A percentile compares a stretch with the other conserved stretches of the same genome.
These are phyloP conservation scores for Sporothrix euskadiensis DNA, from an alignment of 2,329 filamentous ascomycete genomes.

Conservation along the genomic window DNA sequence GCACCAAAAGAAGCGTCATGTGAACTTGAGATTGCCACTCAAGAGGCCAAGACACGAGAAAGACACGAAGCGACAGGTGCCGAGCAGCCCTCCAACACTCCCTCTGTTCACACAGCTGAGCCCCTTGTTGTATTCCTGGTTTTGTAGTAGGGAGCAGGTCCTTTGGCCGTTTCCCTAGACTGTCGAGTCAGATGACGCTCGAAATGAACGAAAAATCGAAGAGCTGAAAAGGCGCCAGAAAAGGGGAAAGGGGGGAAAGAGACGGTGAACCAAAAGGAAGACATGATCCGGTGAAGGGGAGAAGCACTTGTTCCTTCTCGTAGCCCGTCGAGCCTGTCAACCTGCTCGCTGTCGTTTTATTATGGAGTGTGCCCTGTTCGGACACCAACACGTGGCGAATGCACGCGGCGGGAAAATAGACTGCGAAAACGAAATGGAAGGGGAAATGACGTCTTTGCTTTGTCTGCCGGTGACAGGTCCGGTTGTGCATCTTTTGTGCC, in stretches of 20 bases:
- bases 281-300: background rate
- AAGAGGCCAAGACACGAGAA: too few species aligned
- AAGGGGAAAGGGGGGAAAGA: background rate
- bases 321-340: background rate
- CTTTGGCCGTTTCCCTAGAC: background rate
- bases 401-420: background rate
- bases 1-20: background rate
- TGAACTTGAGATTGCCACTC: background rate
- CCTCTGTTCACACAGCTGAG: constrained; percentile 1
- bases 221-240: background rate
- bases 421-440: background rate
- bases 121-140: background rate
- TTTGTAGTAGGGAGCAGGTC: background rate
- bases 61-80: background rate
- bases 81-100: background rate
- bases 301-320: constrained; percentile 8
- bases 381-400: constrained; percentile 14
- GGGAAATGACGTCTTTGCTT: constrained; percentile 12
- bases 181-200: constrained; percentile 10
- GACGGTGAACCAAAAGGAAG: background rate
- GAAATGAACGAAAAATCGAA: background rate
- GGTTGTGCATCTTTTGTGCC: background rate
- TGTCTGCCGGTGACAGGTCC: background rate
- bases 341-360: background rate
- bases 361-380: background rate